Evolutionary conservation across 2,329 filamentous ascomycete species (phyloP).

Genomic region (Rutstroemia sp.): DNA sequence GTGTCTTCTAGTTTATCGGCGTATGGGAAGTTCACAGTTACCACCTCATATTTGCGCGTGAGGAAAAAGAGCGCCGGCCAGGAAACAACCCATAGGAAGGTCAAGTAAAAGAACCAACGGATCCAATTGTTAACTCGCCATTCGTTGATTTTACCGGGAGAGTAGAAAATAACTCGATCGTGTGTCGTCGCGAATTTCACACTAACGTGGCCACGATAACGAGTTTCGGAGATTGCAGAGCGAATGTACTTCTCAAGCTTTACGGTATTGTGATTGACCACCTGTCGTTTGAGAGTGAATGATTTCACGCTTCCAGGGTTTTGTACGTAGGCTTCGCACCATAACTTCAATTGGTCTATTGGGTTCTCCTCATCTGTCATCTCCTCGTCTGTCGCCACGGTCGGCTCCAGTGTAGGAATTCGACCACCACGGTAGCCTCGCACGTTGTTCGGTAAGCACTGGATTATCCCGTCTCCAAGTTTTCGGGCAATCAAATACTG

Average conservation of each 20-base stretch:
- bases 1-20: conserved; percentile 14
- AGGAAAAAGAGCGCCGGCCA: conserved; percentile 65
- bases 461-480: conserved; percentile 36
- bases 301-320: conserved; percentile 49
- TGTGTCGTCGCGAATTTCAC: conserved; percentile 55
- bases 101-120: conserved; percentile 55
- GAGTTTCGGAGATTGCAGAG: conserved; percentile 52
- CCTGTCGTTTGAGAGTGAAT: conserved; percentile 44
- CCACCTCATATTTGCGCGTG: conserved; percentile 61
- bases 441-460: conserved; percentile 49
- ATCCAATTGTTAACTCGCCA: conserved; percentile 60
- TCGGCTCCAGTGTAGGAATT: conserved; percentile 43
- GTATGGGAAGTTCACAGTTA: conserved; percentile 43
- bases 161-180: conserved; percentile 54
- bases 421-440: conserved; percentile 57
- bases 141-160: conserved; percentile 50
- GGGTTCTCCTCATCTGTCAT: conserved; percentile 17
- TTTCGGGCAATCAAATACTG: conserved; percentile 48
- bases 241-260: conserved; percentile 44
- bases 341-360: conserved; percentile 30
- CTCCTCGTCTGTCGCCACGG: conserved; percentile 19
- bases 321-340: conserved; percentile 62
- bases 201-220: conserved; percentile 55
- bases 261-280: conserved; percentile 54
- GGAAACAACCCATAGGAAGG: conserved; percentile 59